Evolutionary conservation across 805 yeast genomes (phyloP).

Genomic region (Metschnikowia koreensis): DNA sequence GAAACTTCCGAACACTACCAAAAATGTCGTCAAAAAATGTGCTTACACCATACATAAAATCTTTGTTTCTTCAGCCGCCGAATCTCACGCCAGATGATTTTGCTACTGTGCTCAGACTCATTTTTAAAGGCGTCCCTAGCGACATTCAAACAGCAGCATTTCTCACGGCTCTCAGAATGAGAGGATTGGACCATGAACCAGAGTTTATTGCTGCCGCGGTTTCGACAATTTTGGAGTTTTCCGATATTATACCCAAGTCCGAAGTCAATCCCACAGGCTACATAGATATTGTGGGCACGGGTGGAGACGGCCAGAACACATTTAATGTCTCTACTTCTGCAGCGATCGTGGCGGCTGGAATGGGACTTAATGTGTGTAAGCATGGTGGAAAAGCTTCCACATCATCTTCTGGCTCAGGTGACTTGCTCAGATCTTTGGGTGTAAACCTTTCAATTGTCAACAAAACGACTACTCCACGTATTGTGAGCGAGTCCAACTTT

Average conservation of each 20-base stretch:
- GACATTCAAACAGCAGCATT: slow-evolving; percentile 77
- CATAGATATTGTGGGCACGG: slow-evolving; percentile 95
- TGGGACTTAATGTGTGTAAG: slow-evolving; percentile 76
- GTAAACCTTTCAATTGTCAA: slow-evolving; percentile 75
- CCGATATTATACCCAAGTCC: slow-evolving; percentile 50
- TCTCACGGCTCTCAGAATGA: slow-evolving; percentile 69
- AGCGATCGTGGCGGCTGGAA: slow-evolving; percentile 93
- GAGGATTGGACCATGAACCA: slow-evolving; percentile 77
- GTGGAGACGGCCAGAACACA: slow-evolving; percentile 98
- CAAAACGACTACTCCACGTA: slow-evolving; percentile 55
- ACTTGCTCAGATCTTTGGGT: slow-evolving; percentile 75
- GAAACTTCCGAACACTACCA: not conserved
- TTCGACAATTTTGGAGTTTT: slow-evolving; percentile 62
- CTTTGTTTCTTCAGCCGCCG: slow-evolving; percentile 60
- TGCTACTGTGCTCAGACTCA: slow-evolving; percentile 55
- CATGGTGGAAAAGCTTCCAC: slow-evolving; percentile 99
- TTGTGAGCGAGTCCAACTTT: slow-evolving; percentile 50
- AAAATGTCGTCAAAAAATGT: slow-evolving; percentile 23
- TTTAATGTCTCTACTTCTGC: slow-evolving; percentile 95
- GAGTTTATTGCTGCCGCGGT: slow-evolving; percentile 87
- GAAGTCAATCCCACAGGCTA: slow-evolving; percentile 50
- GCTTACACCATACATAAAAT: slow-evolving; percentile 60
- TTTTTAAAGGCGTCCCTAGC: slow-evolving; percentile 59
- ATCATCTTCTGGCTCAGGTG: slow-evolving; percentile 92
- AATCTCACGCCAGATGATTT: slow-evolving; percentile 64